Evolutionary conservation across 1,284 basidiomycete species (phyloP).

Genomic region (Ceratobasidium sp.): DNA sequence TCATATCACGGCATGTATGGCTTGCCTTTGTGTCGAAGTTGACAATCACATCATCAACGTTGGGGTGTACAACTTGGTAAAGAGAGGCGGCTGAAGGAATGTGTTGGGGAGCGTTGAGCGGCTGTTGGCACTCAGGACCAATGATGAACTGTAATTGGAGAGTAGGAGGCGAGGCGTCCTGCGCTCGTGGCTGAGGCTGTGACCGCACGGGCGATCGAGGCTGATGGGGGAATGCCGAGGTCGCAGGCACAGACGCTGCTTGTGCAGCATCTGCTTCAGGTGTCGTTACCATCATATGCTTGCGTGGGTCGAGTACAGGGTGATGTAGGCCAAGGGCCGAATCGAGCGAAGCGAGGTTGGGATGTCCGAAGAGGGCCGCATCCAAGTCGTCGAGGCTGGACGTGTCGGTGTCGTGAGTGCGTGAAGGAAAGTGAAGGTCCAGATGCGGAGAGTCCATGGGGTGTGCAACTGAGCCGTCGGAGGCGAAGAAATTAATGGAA

Average conservation of each 20-base stretch:
- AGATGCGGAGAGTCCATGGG: conserved; percentile 17
- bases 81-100: conserved; percentile 41
- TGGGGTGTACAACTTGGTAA: conserved; percentile 41
- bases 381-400: conserved; percentile 25
- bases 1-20: not conserved
- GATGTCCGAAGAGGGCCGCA: conserved; percentile 35
- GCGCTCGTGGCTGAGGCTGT: conserved; percentile 38
- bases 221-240: conserved; percentile 3
- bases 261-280: not conserved
- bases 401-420: conserved; percentile 36
- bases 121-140: conserved; percentile 28
- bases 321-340: conserved; percentile 36
- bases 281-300: not conserved
- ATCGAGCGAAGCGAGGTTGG: conserved; percentile 28
- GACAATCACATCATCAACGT: conserved; percentile 42
- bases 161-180: conserved; percentile 20
- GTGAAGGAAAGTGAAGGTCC: conserved; percentile 38
- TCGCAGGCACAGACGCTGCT: not conserved
- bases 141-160: conserved; percentile 34
- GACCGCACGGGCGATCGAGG: conserved; percentile 7
- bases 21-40: conserved; percentile 40
- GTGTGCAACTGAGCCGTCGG: conserved; percentile 18
- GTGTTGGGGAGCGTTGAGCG: conserved; percentile 12
- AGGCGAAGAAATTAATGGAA: conserved; percentile 32
- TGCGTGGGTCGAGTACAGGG: conserved; percentile 29